Conservation (phyloP, 148 eudicot species). For the Rhododendron ovatum region DNA sequence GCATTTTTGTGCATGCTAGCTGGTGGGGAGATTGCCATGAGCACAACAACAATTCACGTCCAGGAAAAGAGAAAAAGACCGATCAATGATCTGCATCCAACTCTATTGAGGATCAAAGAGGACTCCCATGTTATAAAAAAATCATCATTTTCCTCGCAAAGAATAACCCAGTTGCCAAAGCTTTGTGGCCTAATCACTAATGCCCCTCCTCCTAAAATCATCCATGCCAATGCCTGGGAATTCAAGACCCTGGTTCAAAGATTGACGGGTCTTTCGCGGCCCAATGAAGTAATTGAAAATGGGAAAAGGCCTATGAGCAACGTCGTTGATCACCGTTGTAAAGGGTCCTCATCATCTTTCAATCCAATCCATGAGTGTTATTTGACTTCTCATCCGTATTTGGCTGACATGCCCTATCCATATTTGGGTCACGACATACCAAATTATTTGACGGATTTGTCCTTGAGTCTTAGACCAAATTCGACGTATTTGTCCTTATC, state of each 20-base stretch:
- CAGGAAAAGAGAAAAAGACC: neutral
- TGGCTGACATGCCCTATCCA: neutral
- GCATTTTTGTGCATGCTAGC: neutral
- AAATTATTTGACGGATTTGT: slow-evolving; percentile 21
- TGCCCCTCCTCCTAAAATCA: slow-evolving; percentile 37
- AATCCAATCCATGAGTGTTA: neutral
- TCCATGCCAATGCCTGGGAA: slow-evolving; percentile 42
- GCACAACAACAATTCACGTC: slow-evolving; percentile 3
- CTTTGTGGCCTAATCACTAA: slow-evolving; percentile 32
- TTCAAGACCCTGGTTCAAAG: slow-evolving; percentile 60
- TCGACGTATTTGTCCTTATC: slow-evolving; percentile 18
- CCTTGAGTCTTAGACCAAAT: slow-evolving; percentile 27
- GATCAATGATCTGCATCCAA: slow-evolving; percentile 35
- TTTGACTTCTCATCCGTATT: neutral
- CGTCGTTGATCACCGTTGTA: neutral
- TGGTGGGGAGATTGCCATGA: slow-evolving; percentile 10
- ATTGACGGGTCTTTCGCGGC: slow-evolving; percentile 32
- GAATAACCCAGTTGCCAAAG: neutral
- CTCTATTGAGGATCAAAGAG: slow-evolving; percentile 36
- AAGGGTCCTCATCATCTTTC: neutral
- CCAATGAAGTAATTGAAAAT: neutral
- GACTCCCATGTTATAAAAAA: slow-evolving; percentile 15
- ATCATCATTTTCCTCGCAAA: neutral
- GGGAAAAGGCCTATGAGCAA: neutral
- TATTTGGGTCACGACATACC: neutral